Conservation (phyloP, 1,284 basidiomycete genomes). For the Leccinum subrobustum region DNA sequence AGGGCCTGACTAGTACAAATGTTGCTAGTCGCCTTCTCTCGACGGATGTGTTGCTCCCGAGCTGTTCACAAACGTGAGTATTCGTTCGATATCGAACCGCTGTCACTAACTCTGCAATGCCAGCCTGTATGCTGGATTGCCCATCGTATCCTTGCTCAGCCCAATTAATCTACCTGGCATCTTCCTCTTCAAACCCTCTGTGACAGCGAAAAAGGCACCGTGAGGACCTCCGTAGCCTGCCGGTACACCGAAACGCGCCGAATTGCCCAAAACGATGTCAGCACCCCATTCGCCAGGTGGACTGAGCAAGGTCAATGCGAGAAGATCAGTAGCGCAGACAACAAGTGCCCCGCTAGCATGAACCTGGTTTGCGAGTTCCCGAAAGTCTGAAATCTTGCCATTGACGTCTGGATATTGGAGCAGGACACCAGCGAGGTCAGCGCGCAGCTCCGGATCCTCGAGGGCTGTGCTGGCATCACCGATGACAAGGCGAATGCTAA, state of each 20-base stretch:
- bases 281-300: conserved; percentile 99
- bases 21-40: conserved; percentile 94
- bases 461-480: conserved; percentile 56
- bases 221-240: conserved; percentile 91
- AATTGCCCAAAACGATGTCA: conserved; percentile 94
- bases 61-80: conserved; percentile 45
- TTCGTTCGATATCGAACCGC: not conserved
- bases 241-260: conserved; percentile 93
- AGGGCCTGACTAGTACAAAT: conserved; percentile 94
- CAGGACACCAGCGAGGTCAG: conserved; percentile 83
- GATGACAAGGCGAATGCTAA: conserved; percentile 80
- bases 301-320: no score
- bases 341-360: no score
- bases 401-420: conserved; percentile 94
- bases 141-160: conserved; percentile 81
- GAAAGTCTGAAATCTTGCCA: conserved; percentile 82
- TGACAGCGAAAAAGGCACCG: conserved; percentile 95
- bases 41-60: conserved; percentile 94
- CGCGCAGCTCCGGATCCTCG: conserved; percentile 51
- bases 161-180: conserved; percentile 97
- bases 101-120: conserved; percentile 84
- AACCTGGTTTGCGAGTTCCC: conserved; percentile 60
- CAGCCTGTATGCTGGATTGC: conserved; percentile 87
- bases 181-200: conserved; percentile 91
- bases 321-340: no score